Evolutionary conservation across 805 yeast genomes (phyloP).

Genomic region (Sugiyamaella qingdaonensis): DNA sequence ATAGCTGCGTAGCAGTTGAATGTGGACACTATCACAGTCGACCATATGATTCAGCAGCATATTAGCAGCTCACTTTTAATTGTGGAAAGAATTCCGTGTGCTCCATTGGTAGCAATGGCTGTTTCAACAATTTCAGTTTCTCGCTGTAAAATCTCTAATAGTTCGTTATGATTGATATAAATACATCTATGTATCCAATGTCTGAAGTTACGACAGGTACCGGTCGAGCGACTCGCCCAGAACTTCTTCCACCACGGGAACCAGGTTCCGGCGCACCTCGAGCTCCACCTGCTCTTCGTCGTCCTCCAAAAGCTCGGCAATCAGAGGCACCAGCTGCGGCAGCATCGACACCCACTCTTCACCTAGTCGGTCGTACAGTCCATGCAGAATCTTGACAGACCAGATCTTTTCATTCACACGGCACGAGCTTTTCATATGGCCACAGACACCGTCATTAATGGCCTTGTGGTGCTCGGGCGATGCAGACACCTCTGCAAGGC

Average conservation of each 20-base stretch:
- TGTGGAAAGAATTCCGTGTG: no score
- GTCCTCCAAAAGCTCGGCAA: conserved; percentile 93
- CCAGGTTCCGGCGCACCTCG: conserved; percentile 87
- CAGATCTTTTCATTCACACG: conserved; percentile 60
- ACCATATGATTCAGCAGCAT: no score
- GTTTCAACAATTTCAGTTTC: no score
- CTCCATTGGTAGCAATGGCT: no score
- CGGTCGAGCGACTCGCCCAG: conserved; percentile 89
- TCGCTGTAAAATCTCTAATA: no score
- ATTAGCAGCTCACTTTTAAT: no score
- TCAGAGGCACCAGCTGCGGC: conserved; percentile 92
- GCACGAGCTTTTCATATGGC: conserved; percentile 59
- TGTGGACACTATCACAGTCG: no score
- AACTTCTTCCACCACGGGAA: conserved; percentile 85
- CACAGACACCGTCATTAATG: conserved; percentile 58
- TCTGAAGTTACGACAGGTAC: conserved; percentile 28
- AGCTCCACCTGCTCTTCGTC: conserved; percentile 90
- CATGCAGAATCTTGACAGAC: conserved; percentile 75
- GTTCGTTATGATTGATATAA: no score
- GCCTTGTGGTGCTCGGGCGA: conserved; percentile 63
- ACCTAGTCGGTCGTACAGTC: conserved; percentile 84
- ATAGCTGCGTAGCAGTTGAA: no score
- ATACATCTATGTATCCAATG: not conserved
- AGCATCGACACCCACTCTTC: conserved; percentile 88
- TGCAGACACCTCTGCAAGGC: conserved; percentile 62